Conservation (phyloP, 257 asterid species). For the Scutellaria minor region DNA sequence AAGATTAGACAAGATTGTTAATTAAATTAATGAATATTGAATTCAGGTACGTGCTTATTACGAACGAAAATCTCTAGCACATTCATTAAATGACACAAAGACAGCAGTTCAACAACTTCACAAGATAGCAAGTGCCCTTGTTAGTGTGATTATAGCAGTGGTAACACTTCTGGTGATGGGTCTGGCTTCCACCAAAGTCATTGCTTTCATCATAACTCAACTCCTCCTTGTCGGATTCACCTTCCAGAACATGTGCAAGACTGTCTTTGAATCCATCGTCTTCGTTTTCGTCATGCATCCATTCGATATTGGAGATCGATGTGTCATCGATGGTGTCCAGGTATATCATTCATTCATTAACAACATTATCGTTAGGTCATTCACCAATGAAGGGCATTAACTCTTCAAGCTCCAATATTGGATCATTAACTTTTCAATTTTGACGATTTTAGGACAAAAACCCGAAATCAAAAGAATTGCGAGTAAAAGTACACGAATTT, state of each 20-base stretch:
- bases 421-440: too few species aligned
- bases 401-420: too few species aligned
- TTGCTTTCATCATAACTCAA: slow-evolving; percentile 61
- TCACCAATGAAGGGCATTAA: too few species aligned
- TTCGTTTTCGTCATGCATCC: slow-evolving; percentile 76
- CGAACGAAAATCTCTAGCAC: slow-evolving; percentile 64
- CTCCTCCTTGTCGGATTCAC: slow-evolving; percentile 63
- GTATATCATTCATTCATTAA: background rate
- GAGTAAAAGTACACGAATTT: too few species aligned
- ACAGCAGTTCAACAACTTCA: slow-evolving; percentile 72
- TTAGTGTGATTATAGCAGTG: slow-evolving; percentile 46
- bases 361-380: too few species aligned
- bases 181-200: slow-evolving; percentile 55
- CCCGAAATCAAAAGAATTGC: too few species aligned
- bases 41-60: slow-evolving; percentile 64
- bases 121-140: slow-evolving; percentile 60
- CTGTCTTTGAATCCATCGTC: slow-evolving; percentile 62
- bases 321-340: slow-evolving; percentile 73
- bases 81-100: slow-evolving; percentile 66
- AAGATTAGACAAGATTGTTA: too few species aligned
- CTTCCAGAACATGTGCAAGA: slow-evolving; percentile 74
- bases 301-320: slow-evolving; percentile 71
- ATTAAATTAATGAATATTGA: background rate
- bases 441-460: too few species aligned
- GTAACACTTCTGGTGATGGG: slow-evolving; percentile 55